Percentiles rank a stretch among this genome's conserved stretches.
Conservation (phyloP, 1,284 basidiomycete genomes). For the Termitomyces sp. region DNA sequence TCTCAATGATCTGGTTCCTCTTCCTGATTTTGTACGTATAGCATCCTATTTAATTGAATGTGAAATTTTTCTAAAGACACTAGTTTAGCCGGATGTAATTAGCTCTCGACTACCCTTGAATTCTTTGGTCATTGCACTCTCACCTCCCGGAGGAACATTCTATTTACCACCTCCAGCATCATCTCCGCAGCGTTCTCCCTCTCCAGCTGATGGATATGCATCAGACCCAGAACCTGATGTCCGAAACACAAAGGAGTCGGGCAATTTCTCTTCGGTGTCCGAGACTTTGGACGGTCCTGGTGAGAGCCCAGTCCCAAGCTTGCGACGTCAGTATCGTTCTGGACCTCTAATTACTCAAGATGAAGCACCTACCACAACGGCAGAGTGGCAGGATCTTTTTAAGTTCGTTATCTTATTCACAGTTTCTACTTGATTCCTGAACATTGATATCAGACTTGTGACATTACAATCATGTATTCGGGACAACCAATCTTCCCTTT, state of each 20-base stretch:
- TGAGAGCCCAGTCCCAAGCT: conserved; percentile 18
- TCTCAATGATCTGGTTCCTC: conserved; percentile 53
- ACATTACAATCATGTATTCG: conserved; percentile 63
- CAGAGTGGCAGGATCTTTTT: conserved; percentile 64
- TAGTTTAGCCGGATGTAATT: conserved; percentile 38
- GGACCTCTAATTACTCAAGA: conserved; percentile 11
- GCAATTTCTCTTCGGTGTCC: conserved; percentile 9
- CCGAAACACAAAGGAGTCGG: conserved; percentile 32
- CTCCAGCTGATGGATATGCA: conserved; percentile 56
- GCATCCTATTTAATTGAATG: not conserved
- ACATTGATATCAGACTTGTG: conserved; percentile 47
- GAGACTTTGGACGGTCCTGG: conserved; percentile 6
- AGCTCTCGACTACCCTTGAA: conserved; percentile 63
- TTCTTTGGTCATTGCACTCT: conserved; percentile 62
- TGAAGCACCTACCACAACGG: conserved; percentile 32
- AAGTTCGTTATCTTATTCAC: conserved; percentile 41
- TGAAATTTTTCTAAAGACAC: conserved; percentile 16
- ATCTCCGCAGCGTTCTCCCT: conserved; percentile 36
- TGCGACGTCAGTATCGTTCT: conserved; percentile 30
- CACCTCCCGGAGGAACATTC: conserved; percentile 52
- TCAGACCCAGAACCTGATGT: conserved; percentile 63
- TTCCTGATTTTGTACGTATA: conserved; percentile 57
- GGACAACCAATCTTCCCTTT: conserved; percentile 62
- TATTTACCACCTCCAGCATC: conserved; percentile 43
- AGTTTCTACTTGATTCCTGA: not conserved